A percentile compares a stretch with the other conserved stretches of the same genome.
These are phyloP conservation scores for Solanum chiquidenum DNA, from an alignment of 257 asterid genomes.

Conservation along the genomic window DNA sequence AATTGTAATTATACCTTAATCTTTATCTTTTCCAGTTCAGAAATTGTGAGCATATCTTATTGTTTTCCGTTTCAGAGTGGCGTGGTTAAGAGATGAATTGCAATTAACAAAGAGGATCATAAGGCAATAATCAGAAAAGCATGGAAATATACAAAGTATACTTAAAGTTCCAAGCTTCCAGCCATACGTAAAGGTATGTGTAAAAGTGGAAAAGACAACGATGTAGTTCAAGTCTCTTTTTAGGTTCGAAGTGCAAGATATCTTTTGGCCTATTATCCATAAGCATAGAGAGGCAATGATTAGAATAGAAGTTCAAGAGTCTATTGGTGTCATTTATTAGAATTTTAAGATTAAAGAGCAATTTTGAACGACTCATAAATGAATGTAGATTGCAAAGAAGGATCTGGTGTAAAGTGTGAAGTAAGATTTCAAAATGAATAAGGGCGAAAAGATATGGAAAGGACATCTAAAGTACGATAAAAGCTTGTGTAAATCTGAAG, in stretches of 20 bases:
- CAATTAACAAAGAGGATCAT: background rate
- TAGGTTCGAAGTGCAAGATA: background rate
- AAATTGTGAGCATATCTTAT: no score
- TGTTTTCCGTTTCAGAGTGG: no score
- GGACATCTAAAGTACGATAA: background rate
- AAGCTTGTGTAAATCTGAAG: background rate
- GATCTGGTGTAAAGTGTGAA: background rate
- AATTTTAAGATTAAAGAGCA: background rate
- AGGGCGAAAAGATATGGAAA: background rate
- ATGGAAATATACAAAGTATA: no score
- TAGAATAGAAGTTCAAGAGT: background rate
- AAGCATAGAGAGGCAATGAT: background rate
- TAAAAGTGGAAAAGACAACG: background rate
- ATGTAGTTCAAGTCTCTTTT: background rate
- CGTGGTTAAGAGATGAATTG: no score
- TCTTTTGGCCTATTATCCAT: background rate
- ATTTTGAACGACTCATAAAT: no score
- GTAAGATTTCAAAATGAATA: background rate
- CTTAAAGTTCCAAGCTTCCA: background rate
- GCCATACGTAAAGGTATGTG: background rate
- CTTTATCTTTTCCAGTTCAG: no score
- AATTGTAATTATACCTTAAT: no score
- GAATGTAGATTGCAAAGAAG: background rate
- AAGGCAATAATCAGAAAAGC: background rate
- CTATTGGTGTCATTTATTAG: no score